Conservation (phyloP, 176 grass and related monocot genomes). For the Rhynchospora pubera region DNA sequence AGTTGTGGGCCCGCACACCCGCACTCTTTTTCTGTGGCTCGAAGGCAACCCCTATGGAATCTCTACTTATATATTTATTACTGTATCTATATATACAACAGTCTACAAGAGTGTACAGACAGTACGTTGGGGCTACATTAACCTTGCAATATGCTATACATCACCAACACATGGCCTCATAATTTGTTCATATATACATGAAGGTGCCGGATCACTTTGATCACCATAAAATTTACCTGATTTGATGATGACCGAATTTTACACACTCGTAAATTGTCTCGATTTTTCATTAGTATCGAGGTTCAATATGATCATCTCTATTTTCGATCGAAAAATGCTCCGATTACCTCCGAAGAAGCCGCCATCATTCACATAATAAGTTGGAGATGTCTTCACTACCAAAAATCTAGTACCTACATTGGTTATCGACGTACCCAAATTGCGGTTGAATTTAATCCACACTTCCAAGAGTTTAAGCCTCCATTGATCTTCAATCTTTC, state of each 20-base stretch:
- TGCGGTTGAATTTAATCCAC: not conserved
- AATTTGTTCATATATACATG: slow-evolving; percentile 1
- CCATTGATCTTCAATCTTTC: not conserved
- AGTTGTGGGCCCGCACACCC: slow-evolving; percentile 18
- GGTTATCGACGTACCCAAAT: not conserved
- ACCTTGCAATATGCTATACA: slow-evolving; percentile 1
- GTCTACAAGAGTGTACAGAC: slow-evolving; percentile 8
- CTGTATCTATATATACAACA: slow-evolving; percentile 21
- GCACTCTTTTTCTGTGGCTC: slow-evolving; percentile 1
- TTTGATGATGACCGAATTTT: not conserved
- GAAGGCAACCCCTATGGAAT: slow-evolving; percentile 19
- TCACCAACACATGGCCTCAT: slow-evolving; percentile 3
- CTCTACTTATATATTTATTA: slow-evolving; percentile 25
- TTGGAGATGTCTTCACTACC: not conserved
- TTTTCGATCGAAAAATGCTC: not conserved
- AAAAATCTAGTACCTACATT: not conserved
- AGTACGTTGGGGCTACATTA: slow-evolving; percentile 2
- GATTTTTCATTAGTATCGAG: not conserved
- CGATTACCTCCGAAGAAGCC: not conserved
- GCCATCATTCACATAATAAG: not conserved
- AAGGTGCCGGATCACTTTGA: not conserved
- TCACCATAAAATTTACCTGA: not conserved
- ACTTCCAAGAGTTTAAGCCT: not conserved
- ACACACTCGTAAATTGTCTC: not conserved
- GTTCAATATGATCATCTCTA: not conserved